Evolutionary conservation across 192 early-diverging fungal species (phyloP), one percentile per base, ranked within the genome.

Genomic region (Coemansia sp.): DNA sequence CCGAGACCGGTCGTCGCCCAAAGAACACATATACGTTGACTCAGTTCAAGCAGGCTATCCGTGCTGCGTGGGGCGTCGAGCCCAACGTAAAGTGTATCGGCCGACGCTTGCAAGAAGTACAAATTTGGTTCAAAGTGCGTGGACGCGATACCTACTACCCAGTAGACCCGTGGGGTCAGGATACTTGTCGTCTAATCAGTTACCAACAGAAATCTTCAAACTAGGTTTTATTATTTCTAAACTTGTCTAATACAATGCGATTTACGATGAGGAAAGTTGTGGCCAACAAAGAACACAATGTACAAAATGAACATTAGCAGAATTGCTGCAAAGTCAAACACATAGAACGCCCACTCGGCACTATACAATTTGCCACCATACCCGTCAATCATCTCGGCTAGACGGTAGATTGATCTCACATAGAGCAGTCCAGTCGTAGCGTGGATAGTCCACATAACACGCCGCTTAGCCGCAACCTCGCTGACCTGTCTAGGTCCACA

Each of bases 61-160:
- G 41, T 6, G 32, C 49, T 15, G 73, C 64, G 5, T 78, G 70
- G 67, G 75, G 79, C 18, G 67, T 84, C n/a, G 79, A 78, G 32
- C 73, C 83, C 18, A 81, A 76, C n/a, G 69, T 82, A 11, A 72
- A 66, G 52, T 84, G 83, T 61, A 43, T 61, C 6, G 72, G 75
- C n/a, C 13, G 75, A 0, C 47, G 67, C 6, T 49, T 84, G 38
- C 75, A 82, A 59, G 83, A 84, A 39, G 71, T 84, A 7, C 68
- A 50, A 34, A 47, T 84, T 39, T 82, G 78, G 75, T 84, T 84
- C 71, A 74, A 78, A 40, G 83, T 84, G 35, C 63, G 65, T 11
- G 83, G 83, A 12, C 62, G 72, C 32, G 71, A 77, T 59, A 53
- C 35, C 44, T 81, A 84, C 67, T 73, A 78, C 41, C 78, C 75